phyloP scores from a whole-genome alignment of 305 asterid genomes.

The Fraxinus nigra region DNA sequence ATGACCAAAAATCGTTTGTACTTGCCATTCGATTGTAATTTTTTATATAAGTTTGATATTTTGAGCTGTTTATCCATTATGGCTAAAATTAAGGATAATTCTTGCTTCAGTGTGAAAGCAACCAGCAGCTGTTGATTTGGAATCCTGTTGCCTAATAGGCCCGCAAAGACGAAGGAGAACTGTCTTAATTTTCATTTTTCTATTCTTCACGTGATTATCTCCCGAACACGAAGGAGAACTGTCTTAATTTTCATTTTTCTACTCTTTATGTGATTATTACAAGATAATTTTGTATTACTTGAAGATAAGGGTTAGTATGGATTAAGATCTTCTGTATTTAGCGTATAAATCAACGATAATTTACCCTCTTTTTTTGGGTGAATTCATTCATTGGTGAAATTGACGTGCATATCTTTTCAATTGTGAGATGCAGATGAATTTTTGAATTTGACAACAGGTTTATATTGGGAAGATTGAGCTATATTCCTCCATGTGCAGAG shows the following conservation, averaged over 20 bases:
- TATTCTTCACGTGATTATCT: neutral
- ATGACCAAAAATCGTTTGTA: constrained; percentile 13
- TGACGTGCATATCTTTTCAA: neutral
- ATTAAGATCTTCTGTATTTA: neutral
- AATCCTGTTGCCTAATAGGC: neutral
- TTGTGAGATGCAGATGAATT: neutral
- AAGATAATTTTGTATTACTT: neutral
- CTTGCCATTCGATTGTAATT: constrained; percentile 24
- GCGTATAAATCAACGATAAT: neutral
- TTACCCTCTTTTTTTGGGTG: neutral
- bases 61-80: constrained; percentile 3
- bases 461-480: neutral
- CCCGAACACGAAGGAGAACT: neutral
- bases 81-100: neutral
- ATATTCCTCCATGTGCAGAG: neutral
- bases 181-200: neutral
- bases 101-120: neutral
- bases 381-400: neutral
- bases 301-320: neutral
- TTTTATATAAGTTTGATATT: constrained; percentile 14
- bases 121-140: neutral
- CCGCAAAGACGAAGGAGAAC: neutral
- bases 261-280: neutral
- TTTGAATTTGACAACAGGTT: neutral
- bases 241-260: neutral